Percentiles rank a stretch among this genome's conserved stretches.
These are phyloP conservation scores for Sporothrix variecibatus DNA, from an alignment of 2,329 filamentous ascomycete species.

Conservation along the genomic window DNA sequence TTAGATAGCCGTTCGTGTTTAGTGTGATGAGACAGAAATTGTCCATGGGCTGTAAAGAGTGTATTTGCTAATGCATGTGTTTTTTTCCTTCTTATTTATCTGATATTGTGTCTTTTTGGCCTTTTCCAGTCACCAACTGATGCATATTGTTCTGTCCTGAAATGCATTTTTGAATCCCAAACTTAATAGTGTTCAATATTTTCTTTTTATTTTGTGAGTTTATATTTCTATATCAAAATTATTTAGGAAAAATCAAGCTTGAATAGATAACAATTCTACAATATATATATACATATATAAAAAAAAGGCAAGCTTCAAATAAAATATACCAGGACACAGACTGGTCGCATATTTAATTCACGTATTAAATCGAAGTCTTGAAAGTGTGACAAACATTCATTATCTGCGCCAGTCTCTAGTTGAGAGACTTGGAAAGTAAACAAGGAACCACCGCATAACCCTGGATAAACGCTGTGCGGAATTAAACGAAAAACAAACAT, in stretches of 20 bases:
- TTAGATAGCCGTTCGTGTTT: background rate
- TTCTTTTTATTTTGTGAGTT: too few relatives aligned
- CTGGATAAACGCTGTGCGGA: background rate
- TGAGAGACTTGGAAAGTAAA: background rate
- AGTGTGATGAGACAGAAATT: background rate
- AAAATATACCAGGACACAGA: background rate
- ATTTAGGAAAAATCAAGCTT: too few relatives aligned
- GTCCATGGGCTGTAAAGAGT: background rate
- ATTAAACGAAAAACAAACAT: background rate
- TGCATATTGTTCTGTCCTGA: background rate
- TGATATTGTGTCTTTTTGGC: too few relatives aligned
- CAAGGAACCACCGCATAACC: background rate
- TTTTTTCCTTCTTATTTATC: background rate
- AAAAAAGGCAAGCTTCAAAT: too few relatives aligned
- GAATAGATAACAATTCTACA: too few relatives aligned
- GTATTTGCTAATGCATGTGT: background rate
- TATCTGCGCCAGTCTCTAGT: background rate
- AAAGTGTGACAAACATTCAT: background rate
- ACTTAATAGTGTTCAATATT: too few relatives aligned
- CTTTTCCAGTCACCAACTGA: too few relatives aligned
- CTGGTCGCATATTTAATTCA: background rate
- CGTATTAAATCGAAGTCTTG: too few relatives aligned
- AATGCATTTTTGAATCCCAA: background rate
- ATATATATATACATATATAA: too few relatives aligned
- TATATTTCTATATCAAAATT: too few relatives aligned